Percentiles rank a stretch among this genome's conserved stretches.
These are phyloP conservation scores for Gossypium anomalum DNA, from an alignment of 345 rosid species.

Conservation along the genomic window DNA sequence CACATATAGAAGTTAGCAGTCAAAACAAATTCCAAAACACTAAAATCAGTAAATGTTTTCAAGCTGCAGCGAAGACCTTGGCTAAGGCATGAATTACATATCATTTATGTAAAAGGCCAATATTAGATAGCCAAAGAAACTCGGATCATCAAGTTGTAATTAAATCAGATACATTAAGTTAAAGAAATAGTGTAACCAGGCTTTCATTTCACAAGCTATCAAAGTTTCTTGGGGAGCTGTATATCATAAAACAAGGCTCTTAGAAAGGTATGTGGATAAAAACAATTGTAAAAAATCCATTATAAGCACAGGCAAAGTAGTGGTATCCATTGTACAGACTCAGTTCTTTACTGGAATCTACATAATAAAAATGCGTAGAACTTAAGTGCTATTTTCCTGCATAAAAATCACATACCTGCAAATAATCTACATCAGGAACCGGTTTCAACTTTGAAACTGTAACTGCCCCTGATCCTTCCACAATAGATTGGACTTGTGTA, in stretches of 20 bases:
- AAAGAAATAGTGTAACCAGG: not conserved
- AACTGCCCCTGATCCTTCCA: conserved; percentile 74
- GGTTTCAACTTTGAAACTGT: conserved; percentile 65
- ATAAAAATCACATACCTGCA: conserved; percentile 52
- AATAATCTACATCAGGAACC: conserved; percentile 78
- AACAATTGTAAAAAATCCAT: not conserved
- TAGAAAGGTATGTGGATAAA: not conserved
- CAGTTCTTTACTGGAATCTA: not conserved
- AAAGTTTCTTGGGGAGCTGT: not conserved
- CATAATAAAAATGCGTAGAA: not conserved
- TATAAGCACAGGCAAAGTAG: not conserved
- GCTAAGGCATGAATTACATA: not conserved
- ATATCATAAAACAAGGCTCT: conserved; percentile 7
- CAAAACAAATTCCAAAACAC: not conserved
- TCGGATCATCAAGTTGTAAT: not conserved
- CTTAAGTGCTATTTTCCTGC: not conserved
- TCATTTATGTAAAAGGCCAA: not conserved
- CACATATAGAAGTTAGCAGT: not conserved
- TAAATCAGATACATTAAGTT: not conserved
- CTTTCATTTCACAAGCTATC: not conserved
- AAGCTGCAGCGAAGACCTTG: not conserved
- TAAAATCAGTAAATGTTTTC: conserved; percentile 3
- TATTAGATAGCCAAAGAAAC: not conserved
- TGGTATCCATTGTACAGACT: not conserved
- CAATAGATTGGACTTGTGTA: conserved; percentile 66